These are phyloP conservation scores for Saposhnikovia divaricata DNA, from an alignment of 129 eudicot species.

Conservation along the genomic window DNA sequence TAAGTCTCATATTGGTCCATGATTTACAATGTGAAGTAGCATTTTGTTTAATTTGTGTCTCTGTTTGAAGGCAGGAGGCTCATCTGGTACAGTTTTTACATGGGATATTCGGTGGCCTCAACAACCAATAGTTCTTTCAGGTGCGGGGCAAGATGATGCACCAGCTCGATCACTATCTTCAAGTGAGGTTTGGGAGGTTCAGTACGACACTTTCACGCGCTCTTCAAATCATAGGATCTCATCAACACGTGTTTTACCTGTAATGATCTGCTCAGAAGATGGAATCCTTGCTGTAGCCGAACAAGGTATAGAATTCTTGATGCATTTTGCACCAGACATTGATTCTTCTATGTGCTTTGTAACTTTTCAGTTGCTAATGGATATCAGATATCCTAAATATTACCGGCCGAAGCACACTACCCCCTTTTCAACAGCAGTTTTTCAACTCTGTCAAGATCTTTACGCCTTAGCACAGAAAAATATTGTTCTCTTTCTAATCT, in stretches of 20 bases:
- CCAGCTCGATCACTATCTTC: slow-evolving; percentile 37
- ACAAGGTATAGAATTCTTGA: slow-evolving; percentile 43
- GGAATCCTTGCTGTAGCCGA: slow-evolving; percentile 83
- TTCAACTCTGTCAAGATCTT: neutral
- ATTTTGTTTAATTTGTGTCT: neutral
- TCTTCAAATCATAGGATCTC: slow-evolving; percentile 53
- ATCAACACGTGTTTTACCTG: slow-evolving; percentile 69
- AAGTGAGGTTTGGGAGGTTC: slow-evolving; percentile 98
- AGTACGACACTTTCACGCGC: slow-evolving; percentile 63
- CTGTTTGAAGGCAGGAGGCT: slow-evolving; percentile 84
- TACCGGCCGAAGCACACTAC: neutral
- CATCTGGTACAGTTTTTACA: slow-evolving; percentile 75
- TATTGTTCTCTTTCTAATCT: neutral
- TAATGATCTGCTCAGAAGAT: slow-evolving; percentile 92
- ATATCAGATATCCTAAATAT: neutral
- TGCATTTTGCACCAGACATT: neutral
- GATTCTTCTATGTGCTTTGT: neutral
- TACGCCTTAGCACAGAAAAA: neutral
- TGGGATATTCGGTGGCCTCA: slow-evolving; percentile 75
- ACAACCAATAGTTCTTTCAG: slow-evolving; percentile 76
- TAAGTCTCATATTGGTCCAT: neutral
- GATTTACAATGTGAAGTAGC: neutral
- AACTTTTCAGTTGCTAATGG: neutral
- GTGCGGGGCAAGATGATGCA: slow-evolving; percentile 33
- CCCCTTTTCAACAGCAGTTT: neutral